A percentile compares a stretch with the other conserved stretches of the same genome.
phyloP scores from a whole-genome alignment of 768 basidiomycete genomes.

The Phaeolepiota aurea region DNA sequence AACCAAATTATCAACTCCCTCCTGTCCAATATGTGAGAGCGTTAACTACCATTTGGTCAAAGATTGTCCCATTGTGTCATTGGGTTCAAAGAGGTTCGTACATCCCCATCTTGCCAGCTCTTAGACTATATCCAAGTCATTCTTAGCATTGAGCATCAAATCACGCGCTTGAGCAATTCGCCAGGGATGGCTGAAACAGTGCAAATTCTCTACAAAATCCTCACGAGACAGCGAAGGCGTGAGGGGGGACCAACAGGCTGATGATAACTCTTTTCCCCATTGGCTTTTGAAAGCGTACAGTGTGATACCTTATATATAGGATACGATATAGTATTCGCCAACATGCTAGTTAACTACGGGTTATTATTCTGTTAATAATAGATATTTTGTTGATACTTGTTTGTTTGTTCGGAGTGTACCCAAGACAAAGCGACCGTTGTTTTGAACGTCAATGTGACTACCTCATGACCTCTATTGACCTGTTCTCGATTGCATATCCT shows the following conservation, averaged over 20 bases:
- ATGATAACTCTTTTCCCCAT: no score
- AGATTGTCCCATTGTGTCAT: slow-evolving; percentile 45
- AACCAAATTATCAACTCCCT: slow-evolving; percentile 15
- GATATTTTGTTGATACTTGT: no score
- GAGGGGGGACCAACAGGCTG: no score
- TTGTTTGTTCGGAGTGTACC: no score
- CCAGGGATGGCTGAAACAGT: slow-evolving; percentile 25
- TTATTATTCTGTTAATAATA: no score
- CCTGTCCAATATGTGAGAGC: slow-evolving; percentile 42
- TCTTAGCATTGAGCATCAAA: slow-evolving; percentile 30
- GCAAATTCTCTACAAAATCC: slow-evolving; percentile 27
- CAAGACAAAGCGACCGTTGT: no score
- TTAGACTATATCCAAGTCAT: slow-evolving; percentile 10
- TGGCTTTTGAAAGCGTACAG: no score
- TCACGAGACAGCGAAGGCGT: slow-evolving; percentile 24
- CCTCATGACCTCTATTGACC: not conserved
- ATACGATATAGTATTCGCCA: no score
- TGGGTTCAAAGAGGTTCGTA: slow-evolving; percentile 46
- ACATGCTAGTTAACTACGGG: no score
- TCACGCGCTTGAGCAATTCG: not conserved
- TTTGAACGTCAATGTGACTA: not conserved
- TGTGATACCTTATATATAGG: no score
- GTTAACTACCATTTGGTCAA: slow-evolving; percentile 36
- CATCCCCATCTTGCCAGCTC: not conserved
- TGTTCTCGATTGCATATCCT: not conserved